These are phyloP conservation scores for Kentomonas sorsogonicus DNA, from an alignment of 208 protist genomes.

Conservation along the genomic window DNA sequence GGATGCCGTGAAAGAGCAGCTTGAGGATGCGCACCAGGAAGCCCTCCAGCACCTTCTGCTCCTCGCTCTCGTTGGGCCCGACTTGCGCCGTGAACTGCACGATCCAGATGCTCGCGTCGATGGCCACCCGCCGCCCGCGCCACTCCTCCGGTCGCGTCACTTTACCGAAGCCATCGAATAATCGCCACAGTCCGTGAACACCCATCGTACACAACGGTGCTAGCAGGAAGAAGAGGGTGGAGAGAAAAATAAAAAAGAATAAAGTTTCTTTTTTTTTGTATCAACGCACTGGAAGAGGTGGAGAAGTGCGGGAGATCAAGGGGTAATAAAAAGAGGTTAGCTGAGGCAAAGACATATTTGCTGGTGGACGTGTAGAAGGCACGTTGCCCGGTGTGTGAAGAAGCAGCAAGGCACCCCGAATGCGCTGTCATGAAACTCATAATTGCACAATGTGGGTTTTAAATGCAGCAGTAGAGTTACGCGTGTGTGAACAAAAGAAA, in stretches of 20 bases:
- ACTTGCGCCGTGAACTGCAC: conserved; percentile 61
- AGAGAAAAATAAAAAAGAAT: background rate
- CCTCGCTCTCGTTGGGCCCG: conserved; percentile 32
- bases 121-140: conserved; percentile 64
- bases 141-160: conserved; percentile 59
- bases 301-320: too few relatives aligned
- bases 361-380: too few relatives aligned
- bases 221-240: too few relatives aligned
- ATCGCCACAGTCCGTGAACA: conserved; percentile 75
- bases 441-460: too few relatives aligned
- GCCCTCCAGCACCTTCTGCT: conserved; percentile 63
- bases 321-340: too few relatives aligned
- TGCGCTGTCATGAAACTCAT: too few relatives aligned
- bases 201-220: too few relatives aligned
- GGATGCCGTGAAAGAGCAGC: conserved; percentile 83
- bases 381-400: too few relatives aligned
- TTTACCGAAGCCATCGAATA: conserved; percentile 79
- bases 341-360: too few relatives aligned
- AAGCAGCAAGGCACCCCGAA: too few relatives aligned
- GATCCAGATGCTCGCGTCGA: conserved; percentile 90
- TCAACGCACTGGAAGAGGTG: too few relatives aligned
- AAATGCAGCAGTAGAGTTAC: background rate
- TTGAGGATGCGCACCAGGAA: conserved; percentile 83
- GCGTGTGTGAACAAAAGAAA: background rate
- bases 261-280: conserved; percentile 7